phyloP scores from a whole-genome alignment of 306 rosid genomes.

The Casuarina equisetifolia region DNA sequence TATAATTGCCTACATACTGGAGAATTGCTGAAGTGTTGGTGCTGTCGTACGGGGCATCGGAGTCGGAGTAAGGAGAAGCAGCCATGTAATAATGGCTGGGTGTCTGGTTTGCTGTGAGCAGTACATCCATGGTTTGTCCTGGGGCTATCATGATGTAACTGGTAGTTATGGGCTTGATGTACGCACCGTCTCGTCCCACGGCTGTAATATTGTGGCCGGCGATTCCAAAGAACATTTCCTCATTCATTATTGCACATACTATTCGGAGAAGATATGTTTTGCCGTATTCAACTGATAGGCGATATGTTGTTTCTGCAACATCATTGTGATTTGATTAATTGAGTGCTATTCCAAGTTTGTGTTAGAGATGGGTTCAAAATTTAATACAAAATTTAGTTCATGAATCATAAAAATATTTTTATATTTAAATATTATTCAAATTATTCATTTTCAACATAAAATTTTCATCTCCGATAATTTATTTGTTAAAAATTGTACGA shows the following conservation, averaged over 20 bases:
- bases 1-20: too few species aligned
- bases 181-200: constrained; percentile 36
- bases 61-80: constrained; percentile 27
- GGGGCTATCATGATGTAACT: constrained; percentile 33
- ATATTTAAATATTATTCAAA: too few species aligned
- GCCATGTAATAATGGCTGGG: constrained; percentile 31
- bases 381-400: too few species aligned
- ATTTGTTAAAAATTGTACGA: too few species aligned
- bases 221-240: constrained; percentile 33
- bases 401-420: too few species aligned
- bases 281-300: constrained; percentile 10
- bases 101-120: constrained; percentile 34
- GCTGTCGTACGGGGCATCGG: not conserved
- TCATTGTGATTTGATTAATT: too few species aligned
- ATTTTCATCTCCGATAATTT: too few species aligned
- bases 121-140: constrained; percentile 50
- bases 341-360: too few species aligned
- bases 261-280: not conserved
- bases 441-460: too few species aligned
- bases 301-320: constrained; percentile 34
- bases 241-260: constrained; percentile 36
- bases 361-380: too few species aligned
- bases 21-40: constrained; percentile 21
- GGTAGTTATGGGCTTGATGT: constrained; percentile 24
- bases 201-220: constrained; percentile 40